These are phyloP conservation scores for Plasmodium blacklocki DNA, from an alignment of 169 alveolate genomes.

Conservation along the genomic window DNA sequence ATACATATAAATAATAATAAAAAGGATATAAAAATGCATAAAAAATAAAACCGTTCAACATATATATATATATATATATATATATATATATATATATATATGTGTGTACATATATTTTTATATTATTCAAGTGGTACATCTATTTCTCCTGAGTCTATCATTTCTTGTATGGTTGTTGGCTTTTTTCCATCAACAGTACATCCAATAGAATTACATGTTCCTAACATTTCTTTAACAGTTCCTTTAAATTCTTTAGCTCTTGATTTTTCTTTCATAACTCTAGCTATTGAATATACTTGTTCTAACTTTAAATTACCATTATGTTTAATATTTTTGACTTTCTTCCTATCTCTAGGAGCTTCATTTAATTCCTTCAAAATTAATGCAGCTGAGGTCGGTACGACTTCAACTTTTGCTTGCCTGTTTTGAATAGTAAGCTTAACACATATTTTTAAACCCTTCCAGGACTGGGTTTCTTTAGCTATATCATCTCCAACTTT, in stretches of 20 bases:
- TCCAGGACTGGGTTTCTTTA: conserved; percentile 96
- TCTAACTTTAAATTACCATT: conserved; percentile 96
- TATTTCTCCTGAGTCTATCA: conserved; percentile 92
- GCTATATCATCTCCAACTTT: conserved; percentile 98
- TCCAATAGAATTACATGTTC: conserved; percentile 97
- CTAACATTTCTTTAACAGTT: conserved; percentile 97
- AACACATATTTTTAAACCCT: conserved; percentile 96
- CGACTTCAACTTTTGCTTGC: conserved; percentile 93
- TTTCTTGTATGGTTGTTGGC: conserved; percentile 92
- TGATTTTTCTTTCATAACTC: conserved; percentile 92
- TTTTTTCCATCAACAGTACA: conserved; percentile 97
- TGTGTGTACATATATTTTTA: not conserved
- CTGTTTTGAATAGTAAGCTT: conserved; percentile 94
- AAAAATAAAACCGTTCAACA: no score
- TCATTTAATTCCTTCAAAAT: conserved; percentile 96
- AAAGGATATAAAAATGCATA: no score
- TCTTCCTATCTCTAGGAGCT: conserved; percentile 97
- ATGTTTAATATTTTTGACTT: conserved; percentile 96
- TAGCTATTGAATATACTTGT: conserved; percentile 93
- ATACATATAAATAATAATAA: not conserved
- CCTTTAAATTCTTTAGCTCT: conserved; percentile 95
- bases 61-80: not conserved
- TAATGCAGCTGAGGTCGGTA: conserved; percentile 97
- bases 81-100: not conserved
- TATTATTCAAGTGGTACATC: conserved; percentile 83